These are phyloP conservation scores for Candida dajiaensis DNA, from an alignment of 805 yeast genomes.

Conservation along the genomic window DNA sequence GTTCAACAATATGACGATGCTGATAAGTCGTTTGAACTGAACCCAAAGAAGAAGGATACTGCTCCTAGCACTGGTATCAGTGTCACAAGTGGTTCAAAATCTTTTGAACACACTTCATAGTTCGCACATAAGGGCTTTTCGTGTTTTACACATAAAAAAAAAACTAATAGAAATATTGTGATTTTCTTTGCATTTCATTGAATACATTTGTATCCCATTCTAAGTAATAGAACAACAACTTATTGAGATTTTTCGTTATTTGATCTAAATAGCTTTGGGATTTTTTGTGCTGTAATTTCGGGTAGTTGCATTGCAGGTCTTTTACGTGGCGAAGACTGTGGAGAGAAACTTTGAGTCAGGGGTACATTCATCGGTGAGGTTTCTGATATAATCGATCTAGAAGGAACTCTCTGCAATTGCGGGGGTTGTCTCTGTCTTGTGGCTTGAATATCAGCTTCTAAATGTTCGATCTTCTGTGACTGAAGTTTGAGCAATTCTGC, in stretches of 20 bases:
- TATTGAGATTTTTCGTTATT: not conserved
- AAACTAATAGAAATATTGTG: not conserved
- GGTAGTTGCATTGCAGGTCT: not conserved
- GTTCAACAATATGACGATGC: conserved; percentile 23
- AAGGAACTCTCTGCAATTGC: not conserved
- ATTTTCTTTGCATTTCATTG: not conserved
- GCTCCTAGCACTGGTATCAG: not conserved
- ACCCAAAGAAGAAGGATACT: conserved; percentile 2
- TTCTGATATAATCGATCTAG: not conserved
- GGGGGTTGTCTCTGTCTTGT: not conserved
- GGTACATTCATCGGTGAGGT: not conserved
- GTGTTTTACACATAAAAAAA: not conserved
- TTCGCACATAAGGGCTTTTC: too few relatives aligned
- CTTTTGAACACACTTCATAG: not conserved
- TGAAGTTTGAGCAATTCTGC: not conserved
- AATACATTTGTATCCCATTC: not conserved
- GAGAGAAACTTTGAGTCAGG: not conserved
- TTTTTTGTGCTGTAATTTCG: not conserved
- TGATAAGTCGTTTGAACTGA: conserved; percentile 8
- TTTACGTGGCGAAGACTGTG: not conserved
- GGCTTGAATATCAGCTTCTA: not conserved
- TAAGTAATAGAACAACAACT: too few relatives aligned
- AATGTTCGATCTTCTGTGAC: not conserved
- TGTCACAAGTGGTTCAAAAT: not conserved
- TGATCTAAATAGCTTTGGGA: not conserved